Conservation (phyloP, 2,329 filamentous ascomycete genomes). For the Fusarium kyushuense region DNA sequence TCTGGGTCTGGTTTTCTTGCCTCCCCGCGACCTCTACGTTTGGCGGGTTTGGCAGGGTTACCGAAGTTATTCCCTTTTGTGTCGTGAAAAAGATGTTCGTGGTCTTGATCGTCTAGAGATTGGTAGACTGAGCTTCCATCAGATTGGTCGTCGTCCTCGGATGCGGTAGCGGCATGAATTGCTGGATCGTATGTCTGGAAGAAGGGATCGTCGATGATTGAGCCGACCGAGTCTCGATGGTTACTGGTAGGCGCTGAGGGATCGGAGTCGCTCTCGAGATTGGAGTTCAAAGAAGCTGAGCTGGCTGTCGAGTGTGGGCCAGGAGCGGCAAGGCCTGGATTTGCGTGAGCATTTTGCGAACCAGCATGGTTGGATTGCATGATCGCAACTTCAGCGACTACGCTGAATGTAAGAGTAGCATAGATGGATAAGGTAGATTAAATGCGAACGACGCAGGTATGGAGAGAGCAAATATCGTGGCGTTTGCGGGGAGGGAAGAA, state of each 20-base stretch:
- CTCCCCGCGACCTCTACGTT: conserved; percentile 31
- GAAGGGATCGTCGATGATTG: conserved; percentile 68
- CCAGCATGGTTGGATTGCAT: conserved; percentile 47
- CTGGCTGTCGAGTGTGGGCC: conserved; percentile 30
- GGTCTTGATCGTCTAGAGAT: conserved; percentile 47
- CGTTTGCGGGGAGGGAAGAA: conserved; percentile 42
- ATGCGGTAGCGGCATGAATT: conserved; percentile 45
- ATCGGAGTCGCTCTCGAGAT: conserved; percentile 42
- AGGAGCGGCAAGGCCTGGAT: conserved; percentile 41
- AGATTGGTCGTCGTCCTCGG: conserved; percentile 42
- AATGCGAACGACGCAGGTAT: conserved; percentile 30
- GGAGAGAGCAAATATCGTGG: conserved; percentile 38
- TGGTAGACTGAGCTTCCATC: conserved; percentile 46
- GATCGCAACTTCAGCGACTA: conserved; percentile 50
- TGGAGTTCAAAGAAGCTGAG: conserved; percentile 41
- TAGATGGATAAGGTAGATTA: conserved; percentile 28
- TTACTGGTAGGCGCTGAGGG: conserved; percentile 31
- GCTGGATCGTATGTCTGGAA: conserved; percentile 60
- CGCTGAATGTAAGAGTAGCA: conserved; percentile 43
- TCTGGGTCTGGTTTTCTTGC: conserved; percentile 30
- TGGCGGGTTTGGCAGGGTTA: conserved; percentile 14
- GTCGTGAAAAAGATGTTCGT: conserved; percentile 51
- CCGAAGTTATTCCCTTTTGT: conserved; percentile 21
- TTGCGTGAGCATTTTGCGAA: conserved; percentile 45
- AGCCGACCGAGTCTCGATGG: conserved; percentile 63